These are phyloP conservation scores for Cutaneotrichosporon sp. DNA, from an alignment of 1,284 basidiomycete species.

Conservation along the genomic window DNA sequence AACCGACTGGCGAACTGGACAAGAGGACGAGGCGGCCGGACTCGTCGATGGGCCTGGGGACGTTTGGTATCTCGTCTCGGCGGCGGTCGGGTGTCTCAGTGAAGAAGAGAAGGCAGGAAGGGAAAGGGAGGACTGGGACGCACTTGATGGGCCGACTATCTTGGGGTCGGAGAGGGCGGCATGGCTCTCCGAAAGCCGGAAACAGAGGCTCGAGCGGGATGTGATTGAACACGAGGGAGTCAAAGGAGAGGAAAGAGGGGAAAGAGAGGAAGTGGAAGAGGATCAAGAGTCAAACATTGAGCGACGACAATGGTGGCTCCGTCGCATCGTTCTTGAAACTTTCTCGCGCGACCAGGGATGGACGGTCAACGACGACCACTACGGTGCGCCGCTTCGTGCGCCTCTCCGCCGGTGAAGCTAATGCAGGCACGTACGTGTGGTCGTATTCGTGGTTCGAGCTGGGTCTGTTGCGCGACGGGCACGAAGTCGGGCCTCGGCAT, in stretches of 20 bases:
- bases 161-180: background rate
- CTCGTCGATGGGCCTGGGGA: slow-evolving; percentile 31
- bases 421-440: slow-evolving; percentile 41
- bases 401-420: background rate
- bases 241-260: background rate
- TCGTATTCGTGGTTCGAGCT: slow-evolving; percentile 48
- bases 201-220: background rate
- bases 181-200: background rate
- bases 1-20: slow-evolving; percentile 28
- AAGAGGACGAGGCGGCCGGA: slow-evolving; percentile 33
- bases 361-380: slow-evolving; percentile 27
- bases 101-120: background rate
- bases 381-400: slow-evolving; percentile 32
- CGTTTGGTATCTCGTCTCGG: slow-evolving; percentile 38
- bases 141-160: background rate
- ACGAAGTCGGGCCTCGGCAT: slow-evolving; percentile 36
- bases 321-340: slow-evolving; percentile 36
- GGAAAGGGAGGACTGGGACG: slow-evolving; percentile 8
- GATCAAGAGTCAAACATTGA: background rate
- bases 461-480: slow-evolving; percentile 36
- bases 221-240: too few species aligned
- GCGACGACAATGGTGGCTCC: slow-evolving; percentile 24
- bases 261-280: background rate
- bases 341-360: slow-evolving; percentile 47
- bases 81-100: slow-evolving; percentile 32